phyloP scores from a whole-genome alignment of 345 rosid genomes.

The Gossypium anomalum region DNA sequence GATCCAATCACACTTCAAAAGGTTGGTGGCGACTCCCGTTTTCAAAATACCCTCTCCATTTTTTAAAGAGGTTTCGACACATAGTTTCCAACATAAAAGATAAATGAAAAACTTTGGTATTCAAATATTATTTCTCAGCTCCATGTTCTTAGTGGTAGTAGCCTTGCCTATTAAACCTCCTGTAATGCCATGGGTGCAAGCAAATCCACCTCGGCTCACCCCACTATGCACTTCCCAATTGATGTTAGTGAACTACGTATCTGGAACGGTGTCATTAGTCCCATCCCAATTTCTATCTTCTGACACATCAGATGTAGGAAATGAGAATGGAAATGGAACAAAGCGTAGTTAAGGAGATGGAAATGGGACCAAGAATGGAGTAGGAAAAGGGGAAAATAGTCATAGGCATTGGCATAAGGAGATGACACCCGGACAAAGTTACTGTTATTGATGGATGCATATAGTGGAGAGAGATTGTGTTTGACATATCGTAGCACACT shows the following conservation, averaged over 20 bases:
- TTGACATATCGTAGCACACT: constrained; percentile 60
- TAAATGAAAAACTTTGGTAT: neutral
- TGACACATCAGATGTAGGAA: neutral
- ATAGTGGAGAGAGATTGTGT: constrained; percentile 62
- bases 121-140: neutral
- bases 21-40: too few species aligned
- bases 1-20: too few species aligned
- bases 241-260: constrained; percentile 60
- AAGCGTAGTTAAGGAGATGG: neutral
- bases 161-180: neutral
- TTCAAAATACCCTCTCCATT: too few species aligned
- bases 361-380: neutral
- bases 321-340: neutral
- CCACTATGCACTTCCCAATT: constrained; percentile 73
- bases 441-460: constrained; percentile 73
- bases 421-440: constrained; percentile 29
- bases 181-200: neutral
- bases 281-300: constrained; percentile 25
- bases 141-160: neutral
- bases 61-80: too few species aligned
- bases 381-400: neutral
- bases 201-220: constrained; percentile 21
- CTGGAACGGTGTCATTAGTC: constrained; percentile 35
- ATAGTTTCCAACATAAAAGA: too few species aligned
- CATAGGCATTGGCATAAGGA: constrained; percentile 6